Evolutionary conservation across 352 stramenopile species (phyloP), one percentile per base, ranked within the genome.

Genomic region (Pythium phragmiticola): DNA sequence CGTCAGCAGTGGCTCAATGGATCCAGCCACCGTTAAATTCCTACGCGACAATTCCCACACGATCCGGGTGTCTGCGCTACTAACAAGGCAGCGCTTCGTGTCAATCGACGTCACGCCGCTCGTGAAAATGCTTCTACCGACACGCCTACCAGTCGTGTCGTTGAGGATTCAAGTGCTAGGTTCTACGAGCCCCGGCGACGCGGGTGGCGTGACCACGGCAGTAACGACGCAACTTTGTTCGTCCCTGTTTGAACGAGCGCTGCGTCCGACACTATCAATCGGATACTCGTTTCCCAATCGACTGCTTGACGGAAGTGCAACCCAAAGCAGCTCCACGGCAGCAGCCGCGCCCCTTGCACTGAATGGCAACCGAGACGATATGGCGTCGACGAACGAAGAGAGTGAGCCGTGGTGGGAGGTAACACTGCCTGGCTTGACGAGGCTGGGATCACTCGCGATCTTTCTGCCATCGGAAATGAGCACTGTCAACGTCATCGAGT

Each of bases 391-490:
- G 8, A 19, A 58, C 19, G 69, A 56, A 14, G 74, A 82, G 48
- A 53, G n/a, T 0, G 63, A 84, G 4, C 69, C 78, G 4, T 92
- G 80, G 79, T 90, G 81, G 80, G 72, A 92, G 58, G 75, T 70
- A 1, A 73, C 67, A 0, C 60, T 92, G 6, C 49, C 68, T 16
- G 50, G 63, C 11, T 47, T 87, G 28, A 73, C 30, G 7, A 76
- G 74, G 3, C 19, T 90, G 16, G 84, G 84, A 0, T 82, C 80
- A 0, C 9, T 93, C 1, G 82, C 71, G 0, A 62, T 90, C 14
- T 85, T 90, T 50, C 7, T 90, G 0, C 70, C 84, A 0, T 63
- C 66, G 1, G 69, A 62, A 11, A 63, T 78, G 57, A 54, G 57
- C 13, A 56, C 64, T 33, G 69, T 28, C 0, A 49, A 46, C 3